Evolutionary conservation across 208 protist genomes (phyloP).

Genomic region (Porcisia hertigi): DNA sequence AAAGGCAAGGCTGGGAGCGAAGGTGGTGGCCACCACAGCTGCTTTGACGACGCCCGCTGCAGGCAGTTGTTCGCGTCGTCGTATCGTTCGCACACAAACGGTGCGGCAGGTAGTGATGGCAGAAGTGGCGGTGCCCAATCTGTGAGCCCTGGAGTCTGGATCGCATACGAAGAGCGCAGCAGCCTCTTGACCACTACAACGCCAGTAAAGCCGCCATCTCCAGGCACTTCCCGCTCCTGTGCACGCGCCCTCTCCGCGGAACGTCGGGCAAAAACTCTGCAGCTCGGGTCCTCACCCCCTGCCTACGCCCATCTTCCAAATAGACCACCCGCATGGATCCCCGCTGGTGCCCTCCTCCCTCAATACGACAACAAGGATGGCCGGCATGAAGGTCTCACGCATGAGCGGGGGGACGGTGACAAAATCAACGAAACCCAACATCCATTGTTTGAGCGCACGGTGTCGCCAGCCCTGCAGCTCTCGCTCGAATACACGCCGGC

Average conservation of each 20-base stretch:
- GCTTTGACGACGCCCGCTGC: background rate
- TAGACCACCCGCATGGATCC: background rate
- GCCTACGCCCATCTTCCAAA: background rate
- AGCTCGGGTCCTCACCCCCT: background rate
- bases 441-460: background rate
- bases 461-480: conserved; percentile 17
- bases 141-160: conserved; percentile 22
- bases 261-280: background rate
- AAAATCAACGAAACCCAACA: background rate
- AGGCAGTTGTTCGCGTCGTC: background rate
- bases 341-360: background rate
- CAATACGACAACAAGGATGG: background rate
- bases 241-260: background rate
- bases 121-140: background rate
- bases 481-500: conserved; percentile 26
- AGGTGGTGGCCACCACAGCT: background rate
- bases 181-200: background rate
- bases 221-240: background rate
- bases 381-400: background rate
- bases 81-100: background rate
- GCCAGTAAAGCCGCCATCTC: background rate
- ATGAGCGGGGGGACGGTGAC: conserved; percentile 10
- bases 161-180: conserved; percentile 27
- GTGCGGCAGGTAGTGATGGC: background rate
- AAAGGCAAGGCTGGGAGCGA: background rate